phyloP scores from a whole-genome alignment of 108 stramenopile species.

The Cyclotella distinguenda region DNA sequence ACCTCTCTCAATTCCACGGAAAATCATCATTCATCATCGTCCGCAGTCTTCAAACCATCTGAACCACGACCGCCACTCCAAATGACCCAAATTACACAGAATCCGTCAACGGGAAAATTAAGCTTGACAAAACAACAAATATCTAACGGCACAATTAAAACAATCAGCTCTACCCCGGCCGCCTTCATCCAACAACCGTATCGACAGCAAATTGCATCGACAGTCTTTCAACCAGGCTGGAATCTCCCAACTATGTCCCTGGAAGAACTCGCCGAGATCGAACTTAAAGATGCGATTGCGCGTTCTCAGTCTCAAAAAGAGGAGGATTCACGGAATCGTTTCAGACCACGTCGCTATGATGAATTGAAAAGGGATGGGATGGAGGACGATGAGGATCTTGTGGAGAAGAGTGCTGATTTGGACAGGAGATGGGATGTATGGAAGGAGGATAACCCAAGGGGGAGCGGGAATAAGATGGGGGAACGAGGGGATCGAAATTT shows the following conservation, averaged over 20 bases:
- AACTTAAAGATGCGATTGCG: constrained; percentile 79
- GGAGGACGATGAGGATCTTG: constrained; percentile 84
- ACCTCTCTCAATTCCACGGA: neutral
- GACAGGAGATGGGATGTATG: constrained; percentile 97
- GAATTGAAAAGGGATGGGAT: constrained; percentile 88
- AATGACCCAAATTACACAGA: constrained; percentile 79
- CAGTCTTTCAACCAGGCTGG: constrained; percentile 93
- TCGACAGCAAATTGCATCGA: constrained; percentile 73
- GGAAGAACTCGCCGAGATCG: constrained; percentile 89
- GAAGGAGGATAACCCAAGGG: constrained; percentile 94
- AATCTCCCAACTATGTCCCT: constrained; percentile 95
- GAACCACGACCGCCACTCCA: constrained; percentile 37
- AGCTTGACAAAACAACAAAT: constrained; percentile 73
- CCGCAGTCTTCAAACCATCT: neutral
- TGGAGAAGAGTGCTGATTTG: constrained; percentile 82
- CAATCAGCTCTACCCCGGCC: neutral
- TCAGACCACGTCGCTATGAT: constrained; percentile 77
- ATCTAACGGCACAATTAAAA: constrained; percentile 42
- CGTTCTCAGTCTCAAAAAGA: constrained; percentile 72
- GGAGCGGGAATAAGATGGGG: constrained; percentile 92
- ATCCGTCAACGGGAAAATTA: constrained; percentile 66
- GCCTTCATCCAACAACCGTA: constrained; percentile 5
- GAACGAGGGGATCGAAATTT: constrained; percentile 92
- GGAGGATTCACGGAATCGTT: constrained; percentile 51
- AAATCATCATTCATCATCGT: neutral